Evolutionary conservation across 192 early-diverging fungal genomes (phyloP), one percentile per base, ranked within the genome.

Genomic region (Gaertneriomyces semiglobifer): DNA sequence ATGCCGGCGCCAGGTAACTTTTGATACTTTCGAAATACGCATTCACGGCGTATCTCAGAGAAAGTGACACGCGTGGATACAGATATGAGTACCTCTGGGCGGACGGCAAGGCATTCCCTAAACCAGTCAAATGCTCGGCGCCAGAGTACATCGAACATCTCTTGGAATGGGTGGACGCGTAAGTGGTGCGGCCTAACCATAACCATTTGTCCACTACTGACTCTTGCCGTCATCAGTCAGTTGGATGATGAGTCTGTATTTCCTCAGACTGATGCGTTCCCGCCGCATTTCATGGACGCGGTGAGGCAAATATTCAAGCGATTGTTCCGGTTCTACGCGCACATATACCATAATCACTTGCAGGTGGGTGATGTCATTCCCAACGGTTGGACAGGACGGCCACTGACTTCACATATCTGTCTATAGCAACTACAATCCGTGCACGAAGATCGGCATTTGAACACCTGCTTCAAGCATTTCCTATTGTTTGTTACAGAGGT

Each of bases 31-130:
- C 25, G 25, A 33, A 33, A 33, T 33, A 33, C 25, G 25, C 25
- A 33, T 33, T 33, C 25, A 33, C 25, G 25, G 25, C 25, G 25
- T 33, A 33, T 33, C 25, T 33, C 25, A 33, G 25, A 33, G 25
- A 33, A 62, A 11, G 11, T 51, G 18, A 20, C 66, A 33, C 18
- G 1, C 53, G 69, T 8, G 18, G 12, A 5, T 7, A 16, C 42
- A 75, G 71, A 74, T 76, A 74, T 57, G 68, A 77, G 46, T 77
- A 77, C 57, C 64, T 74, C 14, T 74, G 75, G 71, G 71, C 75
- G 9, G 75, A 74, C 65, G 75, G 75, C 4, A 75, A 69, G 44
- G 52, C 65, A 4, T 58, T 67, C 8, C 50, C 60, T 87, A 63
- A 72, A 57, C 73, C 73, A 2, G 52, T 62, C 25, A 53, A 60